Conservation (phyloP, 106 monocot species). For the Dioscorea zingiberensis region DNA sequence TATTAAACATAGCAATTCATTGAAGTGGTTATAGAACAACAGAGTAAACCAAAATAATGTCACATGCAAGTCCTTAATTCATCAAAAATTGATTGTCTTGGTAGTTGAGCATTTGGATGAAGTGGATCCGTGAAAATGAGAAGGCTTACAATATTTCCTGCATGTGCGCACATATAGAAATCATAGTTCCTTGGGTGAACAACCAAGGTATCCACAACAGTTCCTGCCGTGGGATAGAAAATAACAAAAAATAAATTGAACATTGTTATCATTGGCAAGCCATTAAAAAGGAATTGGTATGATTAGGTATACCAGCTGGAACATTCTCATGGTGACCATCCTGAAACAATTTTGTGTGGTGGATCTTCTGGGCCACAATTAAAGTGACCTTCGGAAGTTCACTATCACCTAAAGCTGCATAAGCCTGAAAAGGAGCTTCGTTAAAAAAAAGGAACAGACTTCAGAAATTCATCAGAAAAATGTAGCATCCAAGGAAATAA, state of each 20-base stretch:
- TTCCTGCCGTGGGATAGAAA: constrained; percentile 27
- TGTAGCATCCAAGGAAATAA: neutral
- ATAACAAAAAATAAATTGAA: neutral
- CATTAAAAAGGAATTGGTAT: too few relatives aligned
- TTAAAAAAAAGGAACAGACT: neutral
- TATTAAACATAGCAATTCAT: too few relatives aligned
- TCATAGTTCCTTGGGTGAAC: constrained; percentile 79
- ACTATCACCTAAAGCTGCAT: constrained; percentile 44
- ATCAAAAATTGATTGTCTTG: too few relatives aligned
- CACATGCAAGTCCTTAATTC: too few relatives aligned
- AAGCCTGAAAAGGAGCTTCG: constrained; percentile 29
- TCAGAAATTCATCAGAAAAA: neutral
- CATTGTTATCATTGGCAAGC: too few relatives aligned
- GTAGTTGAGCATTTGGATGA: too few relatives aligned
- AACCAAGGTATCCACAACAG: constrained; percentile 57
- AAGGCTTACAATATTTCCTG: constrained; percentile 64
- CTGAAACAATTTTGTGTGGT: constrained; percentile 72
- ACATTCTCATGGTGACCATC: constrained; percentile 51
- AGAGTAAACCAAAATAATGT: too few relatives aligned
- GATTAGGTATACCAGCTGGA: constrained; percentile 45
- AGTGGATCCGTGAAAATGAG: too few relatives aligned
- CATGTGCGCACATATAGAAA: constrained; percentile 83
- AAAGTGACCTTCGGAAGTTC: constrained; percentile 51
- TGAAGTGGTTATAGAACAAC: too few relatives aligned
- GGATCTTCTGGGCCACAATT: constrained; percentile 74